Evolutionary conservation across 1,284 basidiomycete species (phyloP).

Genomic region (Ustilago shanxiensis): DNA sequence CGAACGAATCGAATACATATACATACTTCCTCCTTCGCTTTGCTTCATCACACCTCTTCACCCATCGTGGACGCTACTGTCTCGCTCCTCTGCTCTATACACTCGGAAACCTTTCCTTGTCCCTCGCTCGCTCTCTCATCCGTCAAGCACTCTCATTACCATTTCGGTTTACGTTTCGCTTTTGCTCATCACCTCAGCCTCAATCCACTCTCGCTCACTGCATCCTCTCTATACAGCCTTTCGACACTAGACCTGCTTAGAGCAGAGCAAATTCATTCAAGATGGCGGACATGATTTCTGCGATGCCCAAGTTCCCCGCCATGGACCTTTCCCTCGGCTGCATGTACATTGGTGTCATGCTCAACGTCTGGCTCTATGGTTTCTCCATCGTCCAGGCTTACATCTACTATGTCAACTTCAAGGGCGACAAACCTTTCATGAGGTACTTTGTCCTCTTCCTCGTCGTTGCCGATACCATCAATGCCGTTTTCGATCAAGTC

Average conservation of each 20-base stretch:
- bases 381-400: constrained; percentile 63
- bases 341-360: constrained; percentile 63
- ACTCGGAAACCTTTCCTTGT: not conserved
- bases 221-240: not conserved
- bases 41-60: not conserved
- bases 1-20: not conserved
- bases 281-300: constrained; percentile 30
- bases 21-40: not conserved
- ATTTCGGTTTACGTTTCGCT: not conserved
- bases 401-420: constrained; percentile 63
- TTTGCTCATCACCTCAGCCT: not conserved
- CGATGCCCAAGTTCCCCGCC: constrained; percentile 33
- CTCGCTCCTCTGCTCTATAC: not conserved
- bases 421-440: constrained; percentile 58
- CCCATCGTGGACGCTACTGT: not conserved
- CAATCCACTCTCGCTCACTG: no score
- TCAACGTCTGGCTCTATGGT: constrained; percentile 64
- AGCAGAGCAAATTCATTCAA: constrained; percentile 17
- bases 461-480: constrained; percentile 53
- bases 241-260: constrained; percentile 3
- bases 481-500: constrained; percentile 53
- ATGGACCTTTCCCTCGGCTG: constrained; percentile 56
- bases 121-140: not conserved
- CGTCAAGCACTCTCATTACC: constrained; percentile 12
- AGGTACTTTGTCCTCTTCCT: constrained; percentile 61